These are phyloP conservation scores for Maudiozyma saulgeensis DNA, from an alignment of 805 yeast species.

Conservation along the genomic window DNA sequence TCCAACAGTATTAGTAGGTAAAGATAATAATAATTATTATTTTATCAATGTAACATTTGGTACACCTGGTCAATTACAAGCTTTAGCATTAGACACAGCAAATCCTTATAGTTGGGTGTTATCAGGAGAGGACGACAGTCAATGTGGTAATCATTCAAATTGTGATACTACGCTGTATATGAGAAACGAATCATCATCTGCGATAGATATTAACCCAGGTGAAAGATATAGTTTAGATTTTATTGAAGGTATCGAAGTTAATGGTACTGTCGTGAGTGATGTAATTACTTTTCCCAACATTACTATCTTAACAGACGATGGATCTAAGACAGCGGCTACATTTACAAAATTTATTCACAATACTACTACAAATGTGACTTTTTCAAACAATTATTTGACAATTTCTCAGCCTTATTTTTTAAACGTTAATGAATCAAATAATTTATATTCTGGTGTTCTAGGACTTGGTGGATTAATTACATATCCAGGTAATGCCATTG, in stretches of 20 bases:
- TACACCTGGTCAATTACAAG: slow-evolving; percentile 22
- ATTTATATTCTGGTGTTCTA: slow-evolving; percentile 32
- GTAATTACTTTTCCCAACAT: slow-evolving; percentile 12
- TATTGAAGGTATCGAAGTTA: slow-evolving; percentile 17
- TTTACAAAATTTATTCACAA: not conserved
- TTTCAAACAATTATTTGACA: slow-evolving; percentile 5
- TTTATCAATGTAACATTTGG: slow-evolving; percentile 30
- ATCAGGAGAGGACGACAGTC: slow-evolving; percentile 9
- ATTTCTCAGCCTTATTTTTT: slow-evolving; percentile 30
- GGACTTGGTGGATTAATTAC: slow-evolving; percentile 34
- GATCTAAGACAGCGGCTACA: not conserved
- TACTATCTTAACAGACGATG: not conserved
- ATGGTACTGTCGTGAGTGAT: slow-evolving; percentile 20
- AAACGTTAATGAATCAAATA: slow-evolving; percentile 30
- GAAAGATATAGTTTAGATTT: slow-evolving; percentile 12
- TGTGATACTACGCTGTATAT: slow-evolving; percentile 10
- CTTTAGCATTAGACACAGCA: slow-evolving; percentile 29
- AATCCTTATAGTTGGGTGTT: slow-evolving; percentile 34
- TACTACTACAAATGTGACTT: not conserved
- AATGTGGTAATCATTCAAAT: slow-evolving; percentile 2
- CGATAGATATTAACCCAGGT: slow-evolving; percentile 5
- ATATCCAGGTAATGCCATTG: slow-evolving; percentile 9
- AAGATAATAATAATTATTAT: slow-evolving; percentile 18
- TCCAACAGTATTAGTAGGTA: slow-evolving; percentile 21
- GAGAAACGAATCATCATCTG: slow-evolving; percentile 13